phyloP scores from a whole-genome alignment of 768 basidiomycete genomes.

The Macrolepiota dolichaula region DNA sequence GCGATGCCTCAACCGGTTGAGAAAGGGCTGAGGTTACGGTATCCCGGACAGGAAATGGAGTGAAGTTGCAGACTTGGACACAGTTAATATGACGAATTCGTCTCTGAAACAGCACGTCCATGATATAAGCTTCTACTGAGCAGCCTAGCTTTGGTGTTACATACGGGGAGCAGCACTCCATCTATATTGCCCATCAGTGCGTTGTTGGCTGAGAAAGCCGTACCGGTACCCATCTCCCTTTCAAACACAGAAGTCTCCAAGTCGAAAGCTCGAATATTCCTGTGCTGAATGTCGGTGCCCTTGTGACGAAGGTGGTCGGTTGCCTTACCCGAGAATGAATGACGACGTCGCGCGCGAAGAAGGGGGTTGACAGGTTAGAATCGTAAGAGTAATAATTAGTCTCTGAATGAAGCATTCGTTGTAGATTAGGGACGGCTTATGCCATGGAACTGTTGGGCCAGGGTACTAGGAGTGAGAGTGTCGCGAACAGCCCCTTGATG shows the following conservation, averaged over 20 bases:
- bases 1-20: slow-evolving; percentile 60
- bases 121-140: neutral
- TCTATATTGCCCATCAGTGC: neutral
- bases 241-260: neutral
- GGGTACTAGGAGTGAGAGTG: neutral
- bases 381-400: neutral
- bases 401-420: neutral
- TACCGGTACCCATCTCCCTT: neutral
- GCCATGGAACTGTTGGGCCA: neutral
- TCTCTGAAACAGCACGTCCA: slow-evolving; percentile 36
- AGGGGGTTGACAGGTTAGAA: neutral
- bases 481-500: neutral
- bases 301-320: neutral
- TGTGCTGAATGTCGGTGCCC: neutral
- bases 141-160: neutral
- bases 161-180: slow-evolving; percentile 8
- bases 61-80: slow-evolving; percentile 76
- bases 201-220: neutral
- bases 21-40: slow-evolving; percentile 70
- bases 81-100: slow-evolving; percentile 72
- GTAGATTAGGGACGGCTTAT: neutral
- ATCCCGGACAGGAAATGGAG: slow-evolving; percentile 82
- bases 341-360: neutral
- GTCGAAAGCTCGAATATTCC: neutral
- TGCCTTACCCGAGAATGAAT: neutral